A percentile compares a stretch with the other conserved stretches of the same genome.
Conservation (phyloP, 2,329 filamentous ascomycete species). For the Endocalyx cinctus region DNA sequence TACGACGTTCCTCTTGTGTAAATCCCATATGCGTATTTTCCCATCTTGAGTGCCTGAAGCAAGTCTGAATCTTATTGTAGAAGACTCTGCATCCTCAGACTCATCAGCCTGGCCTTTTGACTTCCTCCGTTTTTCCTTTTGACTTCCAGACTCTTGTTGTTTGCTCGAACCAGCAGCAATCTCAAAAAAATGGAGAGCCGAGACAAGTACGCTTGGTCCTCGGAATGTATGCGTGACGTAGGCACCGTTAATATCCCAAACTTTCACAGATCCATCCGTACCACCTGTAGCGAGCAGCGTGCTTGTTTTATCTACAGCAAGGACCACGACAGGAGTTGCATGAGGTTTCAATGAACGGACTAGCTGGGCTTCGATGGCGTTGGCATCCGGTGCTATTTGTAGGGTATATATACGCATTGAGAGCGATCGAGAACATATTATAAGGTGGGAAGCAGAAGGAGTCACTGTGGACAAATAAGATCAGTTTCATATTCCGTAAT, state of each 20-base stretch:
- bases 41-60: conserved; percentile 93
- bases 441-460: conserved; percentile 79
- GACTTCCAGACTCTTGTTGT: conserved; percentile 30
- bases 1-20: conserved; percentile 74
- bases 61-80: conserved; percentile 63
- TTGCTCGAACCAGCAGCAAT: conserved; percentile 48
- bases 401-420: conserved; percentile 90
- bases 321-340: conserved; percentile 79
- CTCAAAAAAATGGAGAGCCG: conserved; percentile 88
- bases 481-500: too few relatives aligned
- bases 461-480: conserved; percentile 62
- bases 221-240: conserved; percentile 95
- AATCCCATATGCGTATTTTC: conserved; percentile 85
- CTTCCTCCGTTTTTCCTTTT: conserved; percentile 39
- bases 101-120: conserved; percentile 38
- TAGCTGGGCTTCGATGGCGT: conserved; percentile 60
- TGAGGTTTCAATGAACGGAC: conserved; percentile 84
- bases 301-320: conserved; percentile 80
- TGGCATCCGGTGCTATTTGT: conserved; percentile 50
- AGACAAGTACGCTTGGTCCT: conserved; percentile 86
- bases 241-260: conserved; percentile 90
- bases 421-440: conserved; percentile 90
- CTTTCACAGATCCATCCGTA: conserved; percentile 89
- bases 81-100: conserved; percentile 33
- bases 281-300: conserved; percentile 89